A percentile compares a stretch with the other conserved stretches of the same genome.
These are phyloP conservation scores for Fusarium euwallaceae DNA, from an alignment of 2,329 filamentous ascomycete species.

Conservation along the genomic window DNA sequence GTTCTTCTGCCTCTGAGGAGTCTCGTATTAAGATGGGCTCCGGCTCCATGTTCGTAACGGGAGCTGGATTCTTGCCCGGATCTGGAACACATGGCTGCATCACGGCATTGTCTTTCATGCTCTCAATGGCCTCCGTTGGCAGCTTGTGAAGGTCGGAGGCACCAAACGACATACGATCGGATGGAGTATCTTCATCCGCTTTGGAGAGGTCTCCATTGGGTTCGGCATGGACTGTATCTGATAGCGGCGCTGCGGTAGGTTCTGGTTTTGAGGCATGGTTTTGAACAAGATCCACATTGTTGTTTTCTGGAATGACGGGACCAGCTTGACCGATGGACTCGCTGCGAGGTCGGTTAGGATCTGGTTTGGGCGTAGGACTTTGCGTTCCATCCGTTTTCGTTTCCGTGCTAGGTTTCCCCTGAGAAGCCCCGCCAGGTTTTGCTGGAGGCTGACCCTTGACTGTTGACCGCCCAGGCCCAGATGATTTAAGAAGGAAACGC, in stretches of 20 bases:
- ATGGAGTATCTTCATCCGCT: not conserved
- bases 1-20: constrained; percentile 4
- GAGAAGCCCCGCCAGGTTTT: constrained; percentile 1
- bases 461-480: constrained; percentile 18
- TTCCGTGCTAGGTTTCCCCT: not conserved
- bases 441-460: constrained; percentile 2
- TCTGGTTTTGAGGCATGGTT: not conserved
- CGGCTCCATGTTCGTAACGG: constrained; percentile 12
- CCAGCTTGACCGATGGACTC: not conserved
- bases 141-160: not conserved
- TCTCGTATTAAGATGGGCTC: not conserved
- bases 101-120: not conserved
- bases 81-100: not conserved
- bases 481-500: constrained; percentile 15
- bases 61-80: not conserved
- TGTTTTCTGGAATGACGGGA: not conserved
- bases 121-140: not conserved
- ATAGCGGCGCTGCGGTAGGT: not conserved
- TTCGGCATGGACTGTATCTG: not conserved
- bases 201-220: not conserved
- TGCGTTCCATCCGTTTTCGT: not conserved
- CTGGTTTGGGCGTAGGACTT: not conserved
- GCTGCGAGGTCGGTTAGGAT: not conserved
- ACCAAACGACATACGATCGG: not conserved
- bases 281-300: not conserved